phyloP scores from a whole-genome alignment of 1,284 basidiomycete species.

The Tilletia walkeri region DNA sequence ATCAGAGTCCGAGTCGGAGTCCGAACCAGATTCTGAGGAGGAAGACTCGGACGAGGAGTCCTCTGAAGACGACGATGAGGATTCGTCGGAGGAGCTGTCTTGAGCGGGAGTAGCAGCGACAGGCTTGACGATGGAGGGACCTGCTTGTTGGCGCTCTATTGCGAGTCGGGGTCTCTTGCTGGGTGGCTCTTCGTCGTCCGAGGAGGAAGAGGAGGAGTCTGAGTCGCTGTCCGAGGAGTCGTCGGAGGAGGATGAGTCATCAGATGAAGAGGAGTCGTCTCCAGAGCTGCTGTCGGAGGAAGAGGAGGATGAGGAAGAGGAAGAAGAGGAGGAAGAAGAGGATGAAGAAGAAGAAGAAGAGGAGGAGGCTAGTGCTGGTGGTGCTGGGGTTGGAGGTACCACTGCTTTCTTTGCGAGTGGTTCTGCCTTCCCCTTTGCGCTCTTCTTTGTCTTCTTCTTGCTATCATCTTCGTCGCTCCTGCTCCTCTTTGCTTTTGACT shows the following conservation, averaged over 20 bases:
- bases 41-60: constrained; percentile 10
- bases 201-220: constrained; percentile 15
- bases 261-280: constrained; percentile 42
- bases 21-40: constrained; percentile 32
- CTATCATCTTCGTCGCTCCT: background rate
- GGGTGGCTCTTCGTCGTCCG: too few species aligned
- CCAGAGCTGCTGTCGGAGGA: constrained; percentile 23
- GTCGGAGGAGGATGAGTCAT: constrained; percentile 24
- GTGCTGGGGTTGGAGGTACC: background rate
- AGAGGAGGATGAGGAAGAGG: background rate
- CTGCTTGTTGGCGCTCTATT: too few species aligned
- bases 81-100: constrained; percentile 9
- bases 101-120: too few species aligned
- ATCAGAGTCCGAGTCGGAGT: constrained; percentile 20
- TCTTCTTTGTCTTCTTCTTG: background rate
- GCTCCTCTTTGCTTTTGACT: constrained; percentile 1
- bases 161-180: too few species aligned
- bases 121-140: too few species aligned
- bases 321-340: background rate
- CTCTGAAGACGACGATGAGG: constrained; percentile 15
- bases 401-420: constrained; percentile 4
- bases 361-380: constrained; percentile 6
- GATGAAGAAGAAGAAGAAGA: too few species aligned
- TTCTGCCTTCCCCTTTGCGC: background rate
- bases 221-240: constrained; percentile 25